Base-by-base conservation (phyloP, 108 stramenopile species). In the Cyclostephanos tholiformis region DNA sequence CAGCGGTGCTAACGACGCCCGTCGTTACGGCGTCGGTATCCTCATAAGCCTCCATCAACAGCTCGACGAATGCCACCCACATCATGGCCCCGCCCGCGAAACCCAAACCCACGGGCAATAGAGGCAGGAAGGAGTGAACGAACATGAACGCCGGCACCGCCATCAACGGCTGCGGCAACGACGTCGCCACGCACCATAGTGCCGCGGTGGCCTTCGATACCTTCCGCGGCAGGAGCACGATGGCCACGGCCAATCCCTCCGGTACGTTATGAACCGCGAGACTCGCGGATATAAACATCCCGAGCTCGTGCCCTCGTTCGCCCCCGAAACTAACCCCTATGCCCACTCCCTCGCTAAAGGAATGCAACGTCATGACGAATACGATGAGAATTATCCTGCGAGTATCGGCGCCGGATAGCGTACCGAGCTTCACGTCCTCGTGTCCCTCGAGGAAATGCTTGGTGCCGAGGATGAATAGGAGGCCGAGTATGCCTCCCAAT, bases 21-120 rank as follows among this genome's bases (percentile, higher is more conserved):
- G 94, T 91, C 6, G 86, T 91, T n/a, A 85, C 48, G 41, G 88
- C 55, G 72, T 87, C 89, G 32, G 87, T 91, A 65, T 95, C 97
- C 79, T 97, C 97, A 59, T 88, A 82, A 19, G 98, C 98, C 79
- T 99, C 99, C 67, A 74, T 67, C 50, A 97, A 65, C 49, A 99
- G 84, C 71, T 99, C 99, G 74, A 96, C 93, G 32, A 96, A 66
- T 1, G 97, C 98, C 26, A 99, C 99, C 96, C 96, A 98, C 55
- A 91, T 84, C 98, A 99, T 99, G 38, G 99, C 99, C 56, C 99
- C 98, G 25, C 96, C 97, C 0, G 99, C 99, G 86, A 99, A 98
- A 6, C 99, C 99, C 60, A 99, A 76, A 0, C 99, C 99, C 55
- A 94, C 90, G 4, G 99, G 99, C 29, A 99, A 84, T 35, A 99